Percentiles rank a stretch among this genome's conserved stretches.
phyloP scores from a whole-genome alignment of 192 early-diverging fungal genomes.

The Gigaspora rosea region DNA sequence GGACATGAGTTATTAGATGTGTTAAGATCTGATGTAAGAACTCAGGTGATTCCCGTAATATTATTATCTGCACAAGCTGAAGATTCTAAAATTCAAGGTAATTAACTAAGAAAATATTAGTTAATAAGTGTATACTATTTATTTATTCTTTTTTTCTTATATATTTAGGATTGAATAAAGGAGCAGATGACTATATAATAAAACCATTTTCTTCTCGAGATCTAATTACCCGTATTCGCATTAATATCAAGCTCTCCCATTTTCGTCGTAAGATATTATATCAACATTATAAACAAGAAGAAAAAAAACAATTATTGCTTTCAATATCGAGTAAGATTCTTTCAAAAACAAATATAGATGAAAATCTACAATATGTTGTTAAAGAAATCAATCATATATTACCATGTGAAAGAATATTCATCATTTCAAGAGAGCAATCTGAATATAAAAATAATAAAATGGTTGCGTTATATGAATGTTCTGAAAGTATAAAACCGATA shows the following conservation, averaged over 20 bases:
- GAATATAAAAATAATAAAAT: neutral
- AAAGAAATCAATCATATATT: slow-evolving; percentile 15
- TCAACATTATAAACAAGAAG: slow-evolving; percentile 23
- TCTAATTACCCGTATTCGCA: slow-evolving; percentile 54
- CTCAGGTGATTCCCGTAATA: too few relatives aligned
- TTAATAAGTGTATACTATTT: too few relatives aligned
- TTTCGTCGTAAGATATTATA: slow-evolving; percentile 45
- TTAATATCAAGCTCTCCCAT: slow-evolving; percentile 49
- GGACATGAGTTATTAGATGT: too few relatives aligned
- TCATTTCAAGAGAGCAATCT: neutral
- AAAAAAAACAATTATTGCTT: neutral
- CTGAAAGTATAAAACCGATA: neutral
- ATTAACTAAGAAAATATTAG: too few relatives aligned
- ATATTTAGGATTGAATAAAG: slow-evolving; percentile 36
- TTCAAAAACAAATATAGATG: slow-evolving; percentile 35
- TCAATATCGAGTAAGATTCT: slow-evolving; percentile 43
- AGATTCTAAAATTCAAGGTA: slow-evolving; percentile 52
- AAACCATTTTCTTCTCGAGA: slow-evolving; percentile 39
- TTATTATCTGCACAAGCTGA: slow-evolving; percentile 13
- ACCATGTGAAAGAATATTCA: too few relatives aligned
- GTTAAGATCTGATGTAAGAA: too few relatives aligned
- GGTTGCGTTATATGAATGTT: neutral
- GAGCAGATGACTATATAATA: slow-evolving; percentile 57
- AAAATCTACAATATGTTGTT: slow-evolving; percentile 38
- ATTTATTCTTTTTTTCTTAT: too few relatives aligned